Percentiles rank a stretch among this genome's conserved stretches.
phyloP scores from a whole-genome alignment of 768 basidiomycete genomes.

The Scleroderma citrinum region DNA sequence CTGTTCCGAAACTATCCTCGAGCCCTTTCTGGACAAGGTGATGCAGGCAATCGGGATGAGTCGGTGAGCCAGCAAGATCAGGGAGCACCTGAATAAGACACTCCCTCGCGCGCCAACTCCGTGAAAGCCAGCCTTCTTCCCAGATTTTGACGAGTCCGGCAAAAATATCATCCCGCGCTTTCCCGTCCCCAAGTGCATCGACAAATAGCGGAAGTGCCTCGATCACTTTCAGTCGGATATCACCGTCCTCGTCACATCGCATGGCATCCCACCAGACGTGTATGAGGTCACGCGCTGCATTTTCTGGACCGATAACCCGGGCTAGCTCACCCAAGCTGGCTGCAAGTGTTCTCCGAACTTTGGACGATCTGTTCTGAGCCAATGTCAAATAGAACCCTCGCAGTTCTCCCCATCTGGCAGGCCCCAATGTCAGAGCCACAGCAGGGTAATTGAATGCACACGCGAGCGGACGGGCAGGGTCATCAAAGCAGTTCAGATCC shows the following conservation, averaged over 20 bases:
- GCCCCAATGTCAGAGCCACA: slow-evolving; percentile 77
- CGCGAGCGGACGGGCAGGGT: slow-evolving; percentile 68
- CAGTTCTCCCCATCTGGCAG: slow-evolving; percentile 66
- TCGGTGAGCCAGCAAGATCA: slow-evolving; percentile 40
- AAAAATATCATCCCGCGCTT: slow-evolving; percentile 42
- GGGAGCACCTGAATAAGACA: slow-evolving; percentile 52
- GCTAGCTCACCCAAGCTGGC: slow-evolving; percentile 89
- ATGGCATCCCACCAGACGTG: slow-evolving; percentile 64
- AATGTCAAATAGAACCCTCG: slow-evolving; percentile 63
- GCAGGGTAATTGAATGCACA: slow-evolving; percentile 92
- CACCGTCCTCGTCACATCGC: slow-evolving; percentile 50
- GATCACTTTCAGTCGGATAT: slow-evolving; percentile 65
- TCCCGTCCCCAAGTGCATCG: slow-evolving; percentile 40
- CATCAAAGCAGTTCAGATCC: slow-evolving; percentile 46
- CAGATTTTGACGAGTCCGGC: slow-evolving; percentile 46
- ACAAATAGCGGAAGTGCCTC: slow-evolving; percentile 61
- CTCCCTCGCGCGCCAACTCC: slow-evolving; percentile 79
- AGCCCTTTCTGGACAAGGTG: slow-evolving; percentile 56
- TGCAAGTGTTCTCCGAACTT: slow-evolving; percentile 75
- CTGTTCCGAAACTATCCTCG: slow-evolving; percentile 76
- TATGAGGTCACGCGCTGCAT: slow-evolving; percentile 63
- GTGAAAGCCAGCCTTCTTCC: slow-evolving; percentile 48
- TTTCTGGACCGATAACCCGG: slow-evolving; percentile 69
- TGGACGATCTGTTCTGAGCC: slow-evolving; percentile 49
- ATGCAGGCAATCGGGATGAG: slow-evolving; percentile 42